Evolutionary conservation across 179 eudicot species (phyloP).

Genomic region (Gypsophila paniculata): DNA sequence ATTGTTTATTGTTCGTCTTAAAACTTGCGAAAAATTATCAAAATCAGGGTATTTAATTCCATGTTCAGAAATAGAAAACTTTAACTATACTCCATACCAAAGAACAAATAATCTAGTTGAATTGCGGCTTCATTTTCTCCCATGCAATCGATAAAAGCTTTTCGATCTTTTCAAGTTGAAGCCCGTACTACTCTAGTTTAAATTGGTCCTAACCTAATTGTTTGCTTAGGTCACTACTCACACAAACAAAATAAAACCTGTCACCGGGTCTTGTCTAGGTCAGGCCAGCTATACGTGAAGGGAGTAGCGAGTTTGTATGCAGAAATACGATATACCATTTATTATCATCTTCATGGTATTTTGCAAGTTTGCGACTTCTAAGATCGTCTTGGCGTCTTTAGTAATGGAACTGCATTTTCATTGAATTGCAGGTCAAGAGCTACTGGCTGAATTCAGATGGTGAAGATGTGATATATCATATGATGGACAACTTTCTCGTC

Average conservation of each 20-base stretch:
- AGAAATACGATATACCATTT: neutral
- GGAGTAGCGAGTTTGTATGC: no score
- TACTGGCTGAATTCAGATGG: conserved; percentile 93
- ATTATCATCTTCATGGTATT: neutral
- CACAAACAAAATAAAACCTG: neutral
- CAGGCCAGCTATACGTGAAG: no score
- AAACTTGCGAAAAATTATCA: no score
- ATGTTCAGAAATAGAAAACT: neutral
- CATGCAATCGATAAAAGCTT: neutral
- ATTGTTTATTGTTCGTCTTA: neutral
- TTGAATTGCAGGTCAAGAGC: conserved; percentile 58
- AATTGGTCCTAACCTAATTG: neutral
- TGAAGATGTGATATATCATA: conserved; percentile 76
- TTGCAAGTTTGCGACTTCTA: neutral
- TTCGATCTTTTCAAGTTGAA: neutral
- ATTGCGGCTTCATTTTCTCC: neutral
- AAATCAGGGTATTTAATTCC: neutral
- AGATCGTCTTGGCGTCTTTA: neutral
- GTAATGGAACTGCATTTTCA: conserved; percentile 1
- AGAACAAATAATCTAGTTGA: neutral
- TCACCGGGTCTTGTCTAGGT: no score
- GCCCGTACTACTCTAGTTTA: no score
- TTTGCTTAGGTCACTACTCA: neutral
- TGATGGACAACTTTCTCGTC: conserved; percentile 75
- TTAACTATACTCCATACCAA: neutral